Evolutionary conservation across 306 rosid species (phyloP), one percentile per base, ranked within the genome.

Genomic region (Sicyos baderoa): DNA sequence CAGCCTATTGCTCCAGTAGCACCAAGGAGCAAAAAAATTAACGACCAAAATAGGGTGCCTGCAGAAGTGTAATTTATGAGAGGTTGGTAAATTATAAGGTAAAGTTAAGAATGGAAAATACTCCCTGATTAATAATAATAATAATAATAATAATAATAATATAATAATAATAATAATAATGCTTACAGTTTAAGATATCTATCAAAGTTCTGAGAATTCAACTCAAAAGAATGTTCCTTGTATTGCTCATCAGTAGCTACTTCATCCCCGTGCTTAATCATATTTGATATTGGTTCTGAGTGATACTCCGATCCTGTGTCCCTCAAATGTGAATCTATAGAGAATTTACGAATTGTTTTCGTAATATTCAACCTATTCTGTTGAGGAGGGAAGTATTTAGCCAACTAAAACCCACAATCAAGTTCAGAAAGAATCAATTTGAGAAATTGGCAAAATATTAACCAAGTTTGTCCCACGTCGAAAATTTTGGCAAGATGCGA

Each of bases 351-450:
- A 74, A 89, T 77, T 72, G 95, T 89, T 84, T 89, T 93, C 29
- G 98, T 87, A 83, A 93, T 81, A 84, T 93, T 93, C 83, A 89
- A 84, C 88, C 97, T 88, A 84, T 84, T 89, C 98, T 93, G 97
- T 52, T 84, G 76, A 82, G 53, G 79, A 81, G 75, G 82, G 51
- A 64, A 45, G 54, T 53, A 22, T 19, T 62, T 64, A 64, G 54
- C 70, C 70, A 10, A 44, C 35, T 64, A 42, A 42, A 64, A 64
- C 25, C 72, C 48, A 63, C 52, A 61, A 71, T 19, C 71, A 75
- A 74, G 68, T 84, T 78, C 80, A 82, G 74, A 74, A 71, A 64
- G 42, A 64, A 47, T 29, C 58, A 69, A 51, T 48, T 21, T 16
- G 29, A n/a, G n/a, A n/a, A n/a, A n/a, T n/a, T n/a, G n/a, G n/a